Evolutionary conservation across 192 early-diverging fungal species (phyloP).

Genomic region (Obelidium mucronatum): DNA sequence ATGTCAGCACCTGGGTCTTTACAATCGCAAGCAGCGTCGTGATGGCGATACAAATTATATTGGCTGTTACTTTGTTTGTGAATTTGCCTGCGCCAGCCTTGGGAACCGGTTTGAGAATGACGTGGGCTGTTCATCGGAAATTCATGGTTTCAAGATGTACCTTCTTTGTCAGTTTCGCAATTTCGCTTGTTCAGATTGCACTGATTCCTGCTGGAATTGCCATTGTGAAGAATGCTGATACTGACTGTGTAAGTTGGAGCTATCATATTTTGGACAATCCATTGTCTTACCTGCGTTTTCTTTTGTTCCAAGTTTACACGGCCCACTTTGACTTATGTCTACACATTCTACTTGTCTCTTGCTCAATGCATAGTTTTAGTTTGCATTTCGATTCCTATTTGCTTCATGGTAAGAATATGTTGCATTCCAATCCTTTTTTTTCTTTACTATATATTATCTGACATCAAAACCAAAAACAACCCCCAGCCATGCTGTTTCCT

Average conservation of each 20-base stretch:
- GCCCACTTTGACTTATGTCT: constrained; percentile 19
- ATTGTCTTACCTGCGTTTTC: background rate
- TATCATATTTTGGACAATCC: background rate
- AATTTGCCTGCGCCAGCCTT: background rate
- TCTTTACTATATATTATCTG: background rate
- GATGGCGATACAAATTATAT: constrained; percentile 1
- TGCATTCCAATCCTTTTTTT: background rate
- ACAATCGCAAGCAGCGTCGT: background rate
- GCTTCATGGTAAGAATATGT: constrained; percentile 15
- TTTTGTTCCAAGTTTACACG: background rate
- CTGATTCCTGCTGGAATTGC: constrained; percentile 23
- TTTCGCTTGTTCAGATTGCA: constrained; percentile 19
- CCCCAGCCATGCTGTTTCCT: constrained; percentile 19
- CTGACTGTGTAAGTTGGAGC: constrained; percentile 6
- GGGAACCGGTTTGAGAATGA: constrained; percentile 20
- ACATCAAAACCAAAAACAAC: background rate
- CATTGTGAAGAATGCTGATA: constrained; percentile 5
- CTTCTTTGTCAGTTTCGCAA: background rate
- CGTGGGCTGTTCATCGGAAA: constrained; percentile 18
- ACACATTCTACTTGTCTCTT: constrained; percentile 25
- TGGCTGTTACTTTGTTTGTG: background rate
- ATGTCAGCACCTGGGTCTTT: background rate
- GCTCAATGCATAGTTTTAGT: constrained; percentile 18
- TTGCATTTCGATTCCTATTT: constrained; percentile 21
- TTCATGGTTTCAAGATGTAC: background rate